phyloP scores from a whole-genome alignment of 1,139 yeast genomes.

The Candida sp. region DNA sequence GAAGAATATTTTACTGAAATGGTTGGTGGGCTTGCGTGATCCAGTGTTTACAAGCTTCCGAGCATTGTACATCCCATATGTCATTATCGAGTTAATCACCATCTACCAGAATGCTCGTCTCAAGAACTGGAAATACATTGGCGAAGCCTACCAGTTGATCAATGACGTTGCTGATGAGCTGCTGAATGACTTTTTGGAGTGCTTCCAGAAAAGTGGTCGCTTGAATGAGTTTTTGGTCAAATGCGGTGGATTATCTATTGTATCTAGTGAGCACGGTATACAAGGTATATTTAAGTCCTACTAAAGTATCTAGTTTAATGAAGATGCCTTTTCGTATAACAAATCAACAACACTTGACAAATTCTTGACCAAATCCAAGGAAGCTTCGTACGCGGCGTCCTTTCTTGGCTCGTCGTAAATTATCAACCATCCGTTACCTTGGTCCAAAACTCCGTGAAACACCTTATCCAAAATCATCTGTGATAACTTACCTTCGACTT shows the following conservation, averaged over 20 bases:
- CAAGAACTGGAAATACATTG: conserved; percentile 44
- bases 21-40: conserved; percentile 33
- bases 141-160: conserved; percentile 62
- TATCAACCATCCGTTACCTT: conserved; percentile 97
- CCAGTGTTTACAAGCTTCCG: conserved; percentile 53
- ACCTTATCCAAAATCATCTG: conserved; percentile 97
- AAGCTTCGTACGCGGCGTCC: conserved; percentile 89
- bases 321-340: conserved; percentile 91
- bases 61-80: conserved; percentile 72
- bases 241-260: conserved; percentile 60
- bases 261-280: conserved; percentile 44
- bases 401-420: conserved; percentile 88
- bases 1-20: conserved; percentile 28
- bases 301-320: conserved; percentile 49
- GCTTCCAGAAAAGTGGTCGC: conserved; percentile 66
- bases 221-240: conserved; percentile 63
- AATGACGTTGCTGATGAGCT: conserved; percentile 50
- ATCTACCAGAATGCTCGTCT: conserved; percentile 51
- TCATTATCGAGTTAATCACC: conserved; percentile 65
- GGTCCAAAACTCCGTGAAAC: conserved; percentile 95
- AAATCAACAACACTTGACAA: conserved; percentile 90
- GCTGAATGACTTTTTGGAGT: conserved; percentile 42
- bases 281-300: conserved; percentile 24
- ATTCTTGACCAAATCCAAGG: conserved; percentile 85
- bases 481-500: conserved; percentile 92